Base-by-base conservation (phyloP, 2,329 filamentous ascomycete species). In the Aureobasidium sp. region DNA sequence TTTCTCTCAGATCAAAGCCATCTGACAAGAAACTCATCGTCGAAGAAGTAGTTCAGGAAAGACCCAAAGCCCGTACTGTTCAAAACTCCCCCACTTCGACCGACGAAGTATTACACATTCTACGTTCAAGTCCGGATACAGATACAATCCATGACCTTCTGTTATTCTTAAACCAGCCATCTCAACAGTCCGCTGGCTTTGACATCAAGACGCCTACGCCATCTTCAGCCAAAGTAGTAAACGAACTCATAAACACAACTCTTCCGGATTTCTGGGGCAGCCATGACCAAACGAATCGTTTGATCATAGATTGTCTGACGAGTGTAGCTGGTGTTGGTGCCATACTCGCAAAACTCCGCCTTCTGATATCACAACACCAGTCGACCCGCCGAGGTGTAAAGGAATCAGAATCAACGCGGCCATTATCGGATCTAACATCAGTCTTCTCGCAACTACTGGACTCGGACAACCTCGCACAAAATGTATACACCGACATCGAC, bases 191-290 rank as follows among this genome's bases (percentile, higher is more conserved):
- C 46, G 61, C 64, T 23, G 58, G 58, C 3, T 84, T 87, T 68
- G 81, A 82, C 65, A 79, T 93, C 53, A 77, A 79, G 46, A 72
- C 77, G 2, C 86, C 90, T 3, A 81, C 81, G 33, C 85, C 92
- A 1, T 75, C 84, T 63, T 83, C 85, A 60, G 85, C 90, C 21
- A 88, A 91, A 66, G 83, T 96, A 33, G 78, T 93, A 57, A 86
- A 91, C 68, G 76, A 83, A 3, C 75, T 99, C 37, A 84, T 95
- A 61, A 85, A 82, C 17, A 83, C 85, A 33, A 91, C 88, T 27
- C 77, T 90, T 8, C 88, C 89, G 1, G 89, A 92, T 69, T 95
- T 93, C 73, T 97, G 94, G 93, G 70, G 78, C 3, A 68, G 84
- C 9, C 69, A 93, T n/a, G 62, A 69, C 19, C 42, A 60, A 25